A percentile compares a stretch with the other conserved stretches of the same genome.
phyloP scores from a whole-genome alignment of 2,329 filamentous ascomycete species.

The Ascochyta clinopodiicola region DNA sequence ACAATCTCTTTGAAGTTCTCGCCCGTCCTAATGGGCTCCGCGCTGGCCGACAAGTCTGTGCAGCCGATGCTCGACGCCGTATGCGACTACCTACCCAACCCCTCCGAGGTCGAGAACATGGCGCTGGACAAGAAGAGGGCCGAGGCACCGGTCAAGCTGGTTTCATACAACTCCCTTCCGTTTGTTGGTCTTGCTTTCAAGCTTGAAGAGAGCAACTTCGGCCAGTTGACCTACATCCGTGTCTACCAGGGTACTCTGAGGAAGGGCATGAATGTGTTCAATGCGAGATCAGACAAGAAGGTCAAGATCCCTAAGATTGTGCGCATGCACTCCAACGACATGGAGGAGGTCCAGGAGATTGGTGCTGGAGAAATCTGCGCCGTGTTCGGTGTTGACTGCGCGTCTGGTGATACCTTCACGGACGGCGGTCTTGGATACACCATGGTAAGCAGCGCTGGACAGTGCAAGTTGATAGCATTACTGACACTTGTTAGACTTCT shows the following conservation, averaged over 20 bases:
- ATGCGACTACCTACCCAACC: constrained; percentile 94
- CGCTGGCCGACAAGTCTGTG: constrained; percentile 90
- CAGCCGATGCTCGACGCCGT: constrained; percentile 97
- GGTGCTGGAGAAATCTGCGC: constrained; percentile 98
- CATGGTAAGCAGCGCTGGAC: constrained; percentile 63
- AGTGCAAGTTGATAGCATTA: constrained; percentile 1
- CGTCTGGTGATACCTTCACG: constrained; percentile 97
- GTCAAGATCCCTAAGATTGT: constrained; percentile 97
- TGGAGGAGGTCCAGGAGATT: constrained; percentile 94
- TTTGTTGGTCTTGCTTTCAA: constrained; percentile 98
- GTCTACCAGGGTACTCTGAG: constrained; percentile 93
- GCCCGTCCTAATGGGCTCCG: constrained; percentile 95
- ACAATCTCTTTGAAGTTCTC: constrained; percentile 92
- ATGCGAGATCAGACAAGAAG: constrained; percentile 93
- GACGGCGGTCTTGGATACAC: constrained; percentile 90
- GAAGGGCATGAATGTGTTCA: constrained; percentile 91
- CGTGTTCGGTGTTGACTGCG: constrained; percentile 97
- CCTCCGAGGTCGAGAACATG: constrained; percentile 84
- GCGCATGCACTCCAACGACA: constrained; percentile 99
- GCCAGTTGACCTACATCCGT: constrained; percentile 96
- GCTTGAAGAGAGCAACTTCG: constrained; percentile 98
- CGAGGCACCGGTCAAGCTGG: constrained; percentile 82
- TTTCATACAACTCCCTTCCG: constrained; percentile 91
- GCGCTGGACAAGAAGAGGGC: constrained; percentile 82
- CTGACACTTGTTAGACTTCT: constrained; percentile 63